These are phyloP conservation scores for Oryza meyeriana DNA, from an alignment of 176 grass and related monocot genomes.

Conservation along the genomic window DNA sequence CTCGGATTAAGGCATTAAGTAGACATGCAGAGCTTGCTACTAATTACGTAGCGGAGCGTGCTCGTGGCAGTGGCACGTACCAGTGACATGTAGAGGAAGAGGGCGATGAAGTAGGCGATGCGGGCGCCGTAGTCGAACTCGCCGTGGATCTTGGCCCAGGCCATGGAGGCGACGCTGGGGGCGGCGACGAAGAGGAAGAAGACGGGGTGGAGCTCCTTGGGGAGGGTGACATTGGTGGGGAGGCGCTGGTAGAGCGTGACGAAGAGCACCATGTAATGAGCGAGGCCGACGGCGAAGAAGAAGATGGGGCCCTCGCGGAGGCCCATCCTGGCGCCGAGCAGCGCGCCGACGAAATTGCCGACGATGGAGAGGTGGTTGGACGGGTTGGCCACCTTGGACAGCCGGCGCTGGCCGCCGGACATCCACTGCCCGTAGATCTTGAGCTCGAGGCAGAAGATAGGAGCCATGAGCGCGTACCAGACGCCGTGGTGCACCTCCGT, in stretches of 20 bases:
- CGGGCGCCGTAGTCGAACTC: slow-evolving; percentile 63
- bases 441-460: slow-evolving; percentile 83
- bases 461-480: slow-evolving; percentile 82
- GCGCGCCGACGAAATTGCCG: slow-evolving; percentile 89
- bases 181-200: slow-evolving; percentile 97
- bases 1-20: too few species aligned
- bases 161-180: slow-evolving; percentile 81
- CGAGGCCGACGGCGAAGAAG: slow-evolving; percentile 85
- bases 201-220: slow-evolving; percentile 93
- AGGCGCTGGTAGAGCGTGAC: slow-evolving; percentile 99
- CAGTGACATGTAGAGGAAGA: slow-evolving; percentile 92
- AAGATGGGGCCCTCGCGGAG: slow-evolving; percentile 77
- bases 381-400: slow-evolving; percentile 90
- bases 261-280: slow-evolving; percentile 91
- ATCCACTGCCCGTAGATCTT: slow-evolving; percentile 99
- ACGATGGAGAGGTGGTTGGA: slow-evolving; percentile 91
- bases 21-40: background rate
- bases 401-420: slow-evolving; percentile 63
- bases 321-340: slow-evolving; percentile 75
- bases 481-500: slow-evolving; percentile 31
- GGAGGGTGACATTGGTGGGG: slow-evolving; percentile 80
- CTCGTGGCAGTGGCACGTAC: slow-evolving; percentile 20
- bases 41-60: background rate
- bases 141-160: slow-evolving; percentile 84
- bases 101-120: slow-evolving; percentile 85